Base-by-base conservation (phyloP, 768 basidiomycete genomes). In the Agaricus blazei region DNA sequence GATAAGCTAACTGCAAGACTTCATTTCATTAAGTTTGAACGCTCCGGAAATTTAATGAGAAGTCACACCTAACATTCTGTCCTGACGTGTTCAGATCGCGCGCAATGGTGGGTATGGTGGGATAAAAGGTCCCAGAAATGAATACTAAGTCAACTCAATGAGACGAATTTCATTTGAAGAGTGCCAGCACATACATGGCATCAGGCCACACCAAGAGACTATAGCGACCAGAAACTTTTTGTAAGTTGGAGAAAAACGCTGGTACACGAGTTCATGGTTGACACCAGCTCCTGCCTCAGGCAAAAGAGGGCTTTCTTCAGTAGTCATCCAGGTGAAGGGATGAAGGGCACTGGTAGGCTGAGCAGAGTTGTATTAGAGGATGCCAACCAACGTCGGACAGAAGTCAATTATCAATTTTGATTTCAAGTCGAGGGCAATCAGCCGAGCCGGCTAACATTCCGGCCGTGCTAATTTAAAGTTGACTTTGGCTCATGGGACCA, bases 91-190 rank as follows among this genome's bases (percentile, higher is more conserved):
- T 42, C 9, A 93, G 66, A 56, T 93, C 88, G 26, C 65, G 67
- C 7, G 88, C 82, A 44, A 93, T 83, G 50, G 85, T 77, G 0
- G 88, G 87, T 54, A 92, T 87, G 0, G 83, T 82, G 0, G 89
- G 89, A 2, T 88, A 75, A 65, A 92, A 90, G 0, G 81, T 80
- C 0, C 81, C 84, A 4, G 80, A 71, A 0, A 87, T 81, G 56
- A 92, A 82, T 31, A 86, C 89, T 91, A 42, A 40, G 28, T 1
- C 11, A 29, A 2, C 1, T 14, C 8, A 8, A 27, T 45, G 23
- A 24, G 44, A 27, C 19, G 24, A 12, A 23, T 29, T 26, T 4
- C 28, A 7, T n/a, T 7, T 12, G 1, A 28, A 47, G 2, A 23
- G 12, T 3, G 15, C 26, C 7, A 31, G 9, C 27, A 9, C 68